Percentiles rank a stretch among this genome's conserved stretches.
phyloP scores from a whole-genome alignment of 2,329 filamentous ascomycete genomes.

The Aspergillus fischeri region DNA sequence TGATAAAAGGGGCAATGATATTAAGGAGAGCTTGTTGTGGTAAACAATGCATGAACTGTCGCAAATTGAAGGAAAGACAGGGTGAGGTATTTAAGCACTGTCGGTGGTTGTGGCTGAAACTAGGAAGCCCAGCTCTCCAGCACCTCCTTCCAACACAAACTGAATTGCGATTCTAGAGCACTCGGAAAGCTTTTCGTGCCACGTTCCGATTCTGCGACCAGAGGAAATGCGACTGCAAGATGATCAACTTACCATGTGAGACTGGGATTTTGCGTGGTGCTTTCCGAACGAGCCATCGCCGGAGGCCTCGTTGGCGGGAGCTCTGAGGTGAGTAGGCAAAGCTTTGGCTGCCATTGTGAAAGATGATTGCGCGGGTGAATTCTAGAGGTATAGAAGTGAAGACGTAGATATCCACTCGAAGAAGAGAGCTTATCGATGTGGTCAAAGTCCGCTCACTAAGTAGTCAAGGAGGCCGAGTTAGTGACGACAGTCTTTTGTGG shows the following conservation, averaged over 20 bases:
- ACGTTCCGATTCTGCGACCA: background rate
- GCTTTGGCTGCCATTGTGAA: constrained; percentile 68
- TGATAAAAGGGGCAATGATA: background rate
- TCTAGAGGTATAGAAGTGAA: background rate
- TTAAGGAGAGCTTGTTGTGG: background rate
- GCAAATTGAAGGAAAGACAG: background rate
- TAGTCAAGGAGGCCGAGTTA: background rate
- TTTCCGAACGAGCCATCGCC: constrained; percentile 40
- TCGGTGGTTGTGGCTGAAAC: background rate
- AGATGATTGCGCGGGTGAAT: background rate
- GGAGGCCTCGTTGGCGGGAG: constrained; percentile 49
- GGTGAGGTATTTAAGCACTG: background rate
- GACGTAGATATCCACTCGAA: background rate
- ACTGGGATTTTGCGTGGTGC: constrained; percentile 54
- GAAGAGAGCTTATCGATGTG: background rate
- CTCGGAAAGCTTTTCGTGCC: background rate
- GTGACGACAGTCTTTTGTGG: background rate
- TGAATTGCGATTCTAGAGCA: background rate
- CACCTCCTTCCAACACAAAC: background rate
- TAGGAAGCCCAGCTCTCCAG: background rate
- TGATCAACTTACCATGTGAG: constrained; percentile 49
- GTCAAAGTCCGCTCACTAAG: constrained; percentile 1
- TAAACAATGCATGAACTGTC: background rate
- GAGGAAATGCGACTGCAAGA: background rate
- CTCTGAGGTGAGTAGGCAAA: constrained; percentile 74